These are phyloP conservation scores for Candida tibetensis DNA, from an alignment of 805 yeast genomes.

Conservation along the genomic window DNA sequence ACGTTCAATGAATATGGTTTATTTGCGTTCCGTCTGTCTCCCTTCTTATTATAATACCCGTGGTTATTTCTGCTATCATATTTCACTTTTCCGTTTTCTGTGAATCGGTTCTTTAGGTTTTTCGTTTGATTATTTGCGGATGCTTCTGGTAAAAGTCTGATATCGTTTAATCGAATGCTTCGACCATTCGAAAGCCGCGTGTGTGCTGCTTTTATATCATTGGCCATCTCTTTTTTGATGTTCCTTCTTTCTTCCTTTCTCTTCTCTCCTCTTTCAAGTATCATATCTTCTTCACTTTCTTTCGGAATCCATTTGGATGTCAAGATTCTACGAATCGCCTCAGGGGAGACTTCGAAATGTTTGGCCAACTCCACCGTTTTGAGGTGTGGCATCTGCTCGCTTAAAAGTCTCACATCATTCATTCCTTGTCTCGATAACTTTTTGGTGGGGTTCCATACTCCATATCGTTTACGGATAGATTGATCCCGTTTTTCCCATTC, in stretches of 20 bases:
- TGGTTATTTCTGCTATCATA: constrained; percentile 7
- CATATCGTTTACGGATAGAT: constrained; percentile 59
- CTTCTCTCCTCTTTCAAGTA: constrained; percentile 49
- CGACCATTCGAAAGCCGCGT: constrained; percentile 8
- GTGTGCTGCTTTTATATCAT: constrained; percentile 8
- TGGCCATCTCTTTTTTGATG: constrained; percentile 8
- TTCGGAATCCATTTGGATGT: constrained; percentile 74
- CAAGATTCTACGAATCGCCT: constrained; percentile 75
- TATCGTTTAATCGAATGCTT: constrained; percentile 5
- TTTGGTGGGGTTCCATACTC: constrained; percentile 67
- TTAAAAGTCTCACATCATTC: constrained; percentile 58
- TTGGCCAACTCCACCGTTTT: constrained; percentile 58
- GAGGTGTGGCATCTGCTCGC: constrained; percentile 56
- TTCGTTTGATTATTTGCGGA: no score
- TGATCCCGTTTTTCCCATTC: constrained; percentile 71
- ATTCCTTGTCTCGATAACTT: constrained; percentile 68
- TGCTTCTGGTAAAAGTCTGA: neutral
- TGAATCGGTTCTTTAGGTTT: no score
- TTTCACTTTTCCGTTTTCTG: no score
- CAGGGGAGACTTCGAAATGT: constrained; percentile 71
- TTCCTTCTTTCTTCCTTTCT: constrained; percentile 16
- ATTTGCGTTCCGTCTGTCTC: constrained; percentile 2
- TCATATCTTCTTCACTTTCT: constrained; percentile 46
- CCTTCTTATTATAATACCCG: constrained; percentile 11
- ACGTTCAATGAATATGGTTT: constrained; percentile 22